phyloP scores from a whole-genome alignment of 148 eudicot species.

The Rhododendron simsii region DNA sequence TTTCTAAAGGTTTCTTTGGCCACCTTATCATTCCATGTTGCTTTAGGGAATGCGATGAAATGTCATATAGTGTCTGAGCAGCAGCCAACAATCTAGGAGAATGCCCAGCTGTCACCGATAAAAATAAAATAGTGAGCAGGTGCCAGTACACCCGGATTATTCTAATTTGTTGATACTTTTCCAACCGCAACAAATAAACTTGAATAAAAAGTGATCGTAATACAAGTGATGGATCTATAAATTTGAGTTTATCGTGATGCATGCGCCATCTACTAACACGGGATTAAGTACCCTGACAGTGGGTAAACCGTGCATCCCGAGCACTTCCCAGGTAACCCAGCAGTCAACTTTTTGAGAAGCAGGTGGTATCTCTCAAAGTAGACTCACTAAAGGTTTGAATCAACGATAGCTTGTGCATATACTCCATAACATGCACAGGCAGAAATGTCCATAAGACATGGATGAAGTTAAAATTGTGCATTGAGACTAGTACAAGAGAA shows the following conservation, averaged over 20 bases:
- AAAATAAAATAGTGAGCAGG: slow-evolving; percentile 7
- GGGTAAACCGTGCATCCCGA: not conserved
- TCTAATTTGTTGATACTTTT: not conserved
- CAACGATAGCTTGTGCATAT: not conserved
- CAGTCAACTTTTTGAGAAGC: not conserved
- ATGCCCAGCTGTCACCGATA: slow-evolving; percentile 39
- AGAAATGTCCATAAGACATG: not conserved
- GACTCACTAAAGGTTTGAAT: not conserved
- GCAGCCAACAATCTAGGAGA: slow-evolving; percentile 59
- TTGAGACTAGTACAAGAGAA: not conserved
- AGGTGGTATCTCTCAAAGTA: not conserved
- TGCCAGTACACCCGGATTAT: not conserved
- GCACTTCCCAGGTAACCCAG: not conserved
- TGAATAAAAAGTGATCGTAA: not conserved
- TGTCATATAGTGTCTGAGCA: slow-evolving; percentile 67
- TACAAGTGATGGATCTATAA: not conserved
- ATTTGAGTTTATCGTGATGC: not conserved
- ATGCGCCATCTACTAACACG: not conserved
- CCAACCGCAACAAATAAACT: not conserved
- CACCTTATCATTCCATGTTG: slow-evolving; percentile 36
- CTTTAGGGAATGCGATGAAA: slow-evolving; percentile 37
- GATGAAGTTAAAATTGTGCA: not conserved
- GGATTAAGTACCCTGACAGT: not conserved
- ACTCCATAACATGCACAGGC: not conserved
- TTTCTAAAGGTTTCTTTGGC: slow-evolving; percentile 61